These are phyloP conservation scores for Suillus hirtellus DNA, from an alignment of 768 basidiomycete genomes.

Conservation along the genomic window DNA sequence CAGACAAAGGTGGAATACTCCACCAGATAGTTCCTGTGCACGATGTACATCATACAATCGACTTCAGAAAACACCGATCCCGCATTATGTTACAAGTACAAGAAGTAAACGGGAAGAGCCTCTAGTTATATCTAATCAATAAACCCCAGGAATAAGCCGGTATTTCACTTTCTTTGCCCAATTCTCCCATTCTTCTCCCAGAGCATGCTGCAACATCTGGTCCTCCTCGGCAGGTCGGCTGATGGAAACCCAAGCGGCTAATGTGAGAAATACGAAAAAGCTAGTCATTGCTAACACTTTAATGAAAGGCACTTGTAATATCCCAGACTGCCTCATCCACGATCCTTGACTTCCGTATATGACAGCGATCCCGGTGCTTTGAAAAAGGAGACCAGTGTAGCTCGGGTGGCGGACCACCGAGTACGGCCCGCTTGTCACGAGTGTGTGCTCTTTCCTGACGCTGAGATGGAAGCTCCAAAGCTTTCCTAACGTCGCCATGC, in stretches of 20 bases:
- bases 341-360: constrained; percentile 12
- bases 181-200: constrained; percentile 24
- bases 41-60: too few relatives aligned
- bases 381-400: constrained; percentile 24
- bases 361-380: constrained; percentile 7
- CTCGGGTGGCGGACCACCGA: constrained; percentile 29
- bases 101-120: too few relatives aligned
- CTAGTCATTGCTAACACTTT: too few relatives aligned
- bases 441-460: constrained; percentile 23
- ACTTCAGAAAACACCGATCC: too few relatives aligned
- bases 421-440: constrained; percentile 33
- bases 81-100: too few relatives aligned
- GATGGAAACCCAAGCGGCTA: not conserved
- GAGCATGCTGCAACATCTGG: constrained; percentile 25
- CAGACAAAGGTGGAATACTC: too few relatives aligned
- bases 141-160: too few relatives aligned
- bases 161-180: constrained; percentile 1
- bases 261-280: too few relatives aligned
- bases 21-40: too few relatives aligned
- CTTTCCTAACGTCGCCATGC: constrained; percentile 25
- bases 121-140: too few relatives aligned
- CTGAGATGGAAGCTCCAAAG: constrained; percentile 31
- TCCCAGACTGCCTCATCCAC: constrained; percentile 17
- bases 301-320: not conserved
- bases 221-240: constrained; percentile 24